These are phyloP conservation scores for Podospora didyma DNA, from an alignment of 495 filamentous ascomycete genomes.

Conservation along the genomic window DNA sequence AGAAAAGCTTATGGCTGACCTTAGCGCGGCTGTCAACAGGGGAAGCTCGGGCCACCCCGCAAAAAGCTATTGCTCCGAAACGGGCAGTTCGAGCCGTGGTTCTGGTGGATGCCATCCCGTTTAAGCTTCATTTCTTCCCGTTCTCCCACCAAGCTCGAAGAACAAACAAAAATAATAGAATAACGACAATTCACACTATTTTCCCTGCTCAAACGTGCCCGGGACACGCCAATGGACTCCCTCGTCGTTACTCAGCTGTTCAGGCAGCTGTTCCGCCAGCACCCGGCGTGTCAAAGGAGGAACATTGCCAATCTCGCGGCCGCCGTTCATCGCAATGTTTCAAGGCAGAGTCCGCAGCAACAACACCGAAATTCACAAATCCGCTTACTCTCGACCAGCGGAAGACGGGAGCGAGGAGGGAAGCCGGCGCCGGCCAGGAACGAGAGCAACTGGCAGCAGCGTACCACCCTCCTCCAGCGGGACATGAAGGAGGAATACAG, in stretches of 20 bases:
- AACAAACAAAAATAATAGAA: too few species aligned
- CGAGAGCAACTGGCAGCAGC: conserved; percentile 74
- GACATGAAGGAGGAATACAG: conserved; percentile 77
- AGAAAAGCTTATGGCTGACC: too few species aligned
- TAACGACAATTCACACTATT: too few species aligned
- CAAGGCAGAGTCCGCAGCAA: conserved; percentile 19
- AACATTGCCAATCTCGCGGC: conserved; percentile 40
- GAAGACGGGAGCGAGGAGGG: conserved; percentile 20
- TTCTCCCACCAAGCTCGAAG: too few species aligned
- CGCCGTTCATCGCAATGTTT: conserved; percentile 38
- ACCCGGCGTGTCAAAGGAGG: conserved; percentile 61
- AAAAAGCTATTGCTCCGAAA: too few species aligned
- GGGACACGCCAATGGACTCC: conserved; percentile 66
- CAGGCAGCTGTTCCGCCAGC: conserved; percentile 74
- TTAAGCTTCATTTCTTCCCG: too few species aligned
- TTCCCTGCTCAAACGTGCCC: too few species aligned
- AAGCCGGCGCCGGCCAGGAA: conserved; percentile 15
- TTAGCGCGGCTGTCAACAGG: too few species aligned
- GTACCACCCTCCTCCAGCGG: conserved; percentile 62
- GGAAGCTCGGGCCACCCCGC: too few species aligned
- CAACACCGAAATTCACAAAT: conserved; percentile 22
- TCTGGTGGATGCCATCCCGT: too few species aligned
- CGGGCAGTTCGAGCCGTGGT: too few species aligned
- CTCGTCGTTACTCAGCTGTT: conserved; percentile 74
- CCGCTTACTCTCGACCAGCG: conserved; percentile 20